Base-by-base conservation (phyloP, 495 filamentous ascomycete species). In the Neurospora hispaniola region DNA sequence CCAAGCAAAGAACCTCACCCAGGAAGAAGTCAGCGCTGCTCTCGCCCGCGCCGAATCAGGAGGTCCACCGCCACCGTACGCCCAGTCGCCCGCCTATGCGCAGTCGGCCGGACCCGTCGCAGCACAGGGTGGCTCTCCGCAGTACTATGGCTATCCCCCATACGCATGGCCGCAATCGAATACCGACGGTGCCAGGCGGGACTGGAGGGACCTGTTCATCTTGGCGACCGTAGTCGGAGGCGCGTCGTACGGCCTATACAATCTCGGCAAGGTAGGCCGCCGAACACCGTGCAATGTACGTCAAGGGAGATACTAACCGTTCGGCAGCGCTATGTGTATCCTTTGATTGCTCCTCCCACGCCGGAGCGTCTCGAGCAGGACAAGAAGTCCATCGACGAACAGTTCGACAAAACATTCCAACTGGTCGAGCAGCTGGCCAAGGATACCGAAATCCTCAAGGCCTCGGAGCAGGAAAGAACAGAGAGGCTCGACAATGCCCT, bases 131-230 rank as follows among this genome's bases (percentile, higher is more conserved):
- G 76, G 74, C 23, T 85, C 88, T 73, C 81, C 85, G n/a, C 86
- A 85, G 43, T 91, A 89, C 80, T 93, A 94, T 85, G 89, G 89
- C 16, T 83, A 82, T 77, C 85, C 85, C 69, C 89, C 89, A 79
- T 96, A 94, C 83, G 84, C 81, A 75, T 86, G 85, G 85, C 84
- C 81, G 74, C 82, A 81, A 80, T 91, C 90, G 72, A 89, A 89
- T 71, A 86, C 89, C 20, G 90, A 90, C 70, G 86, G 87, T 72
- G 93, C 96, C 8, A 90, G 89, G 77, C 88, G 96, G 74, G 96
- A 99, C 80, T 99, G 96, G 96, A 88, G 96, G 69, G 96, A 99
- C 77, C 98, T 93, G 92, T 99, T 98, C 79, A 97, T 98, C 76
- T 93, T 97, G 92, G 94, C 94, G 10, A 98, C 94, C 0, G 91